These are phyloP conservation scores for Lodderomyces elongisporus DNA, from an alignment of 1,139 yeast genomes.

Conservation along the genomic window DNA sequence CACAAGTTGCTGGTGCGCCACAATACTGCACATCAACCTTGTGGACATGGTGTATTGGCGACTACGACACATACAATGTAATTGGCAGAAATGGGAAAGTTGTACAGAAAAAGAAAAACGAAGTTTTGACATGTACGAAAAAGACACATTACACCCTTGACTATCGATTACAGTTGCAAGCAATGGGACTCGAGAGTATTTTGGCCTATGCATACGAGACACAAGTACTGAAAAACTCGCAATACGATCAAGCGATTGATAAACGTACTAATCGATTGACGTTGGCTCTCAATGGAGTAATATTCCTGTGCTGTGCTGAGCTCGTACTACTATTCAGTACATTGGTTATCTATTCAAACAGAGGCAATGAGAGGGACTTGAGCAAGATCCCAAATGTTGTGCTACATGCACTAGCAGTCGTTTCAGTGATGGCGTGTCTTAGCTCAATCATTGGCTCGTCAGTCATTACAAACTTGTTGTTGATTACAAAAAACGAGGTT, in stretches of 20 bases:
- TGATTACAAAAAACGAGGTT: slow-evolving; percentile 24
- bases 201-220: slow-evolving; percentile 43
- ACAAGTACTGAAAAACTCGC: slow-evolving; percentile 10
- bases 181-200: slow-evolving; percentile 39
- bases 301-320: slow-evolving; percentile 23
- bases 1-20: slow-evolving; percentile 47
- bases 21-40: slow-evolving; percentile 42
- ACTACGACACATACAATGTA: slow-evolving; percentile 25
- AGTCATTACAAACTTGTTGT: slow-evolving; percentile 22
- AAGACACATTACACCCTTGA: slow-evolving; percentile 31
- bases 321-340: slow-evolving; percentile 24
- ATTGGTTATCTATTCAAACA: slow-evolving; percentile 29
- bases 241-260: slow-evolving; percentile 18
- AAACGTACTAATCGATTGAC: slow-evolving; percentile 14
- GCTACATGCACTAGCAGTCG: slow-evolving; percentile 26
- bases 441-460: slow-evolving; percentile 26
- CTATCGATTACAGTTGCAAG: slow-evolving; percentile 37
- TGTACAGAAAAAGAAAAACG: slow-evolving; percentile 15
- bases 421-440: slow-evolving; percentile 31
- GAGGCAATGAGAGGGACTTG: slow-evolving; percentile 21
- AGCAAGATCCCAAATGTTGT: slow-evolving; percentile 23
- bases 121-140: slow-evolving; percentile 19
- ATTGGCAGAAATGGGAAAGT: slow-evolving; percentile 7
- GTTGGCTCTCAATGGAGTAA: slow-evolving; percentile 15
- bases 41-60: slow-evolving; percentile 46